Evolutionary conservation across 2,329 filamentous ascomycete species (phyloP), one percentile per base, ranked within the genome.

Genomic region (Amylocarpus encephaloides): DNA sequence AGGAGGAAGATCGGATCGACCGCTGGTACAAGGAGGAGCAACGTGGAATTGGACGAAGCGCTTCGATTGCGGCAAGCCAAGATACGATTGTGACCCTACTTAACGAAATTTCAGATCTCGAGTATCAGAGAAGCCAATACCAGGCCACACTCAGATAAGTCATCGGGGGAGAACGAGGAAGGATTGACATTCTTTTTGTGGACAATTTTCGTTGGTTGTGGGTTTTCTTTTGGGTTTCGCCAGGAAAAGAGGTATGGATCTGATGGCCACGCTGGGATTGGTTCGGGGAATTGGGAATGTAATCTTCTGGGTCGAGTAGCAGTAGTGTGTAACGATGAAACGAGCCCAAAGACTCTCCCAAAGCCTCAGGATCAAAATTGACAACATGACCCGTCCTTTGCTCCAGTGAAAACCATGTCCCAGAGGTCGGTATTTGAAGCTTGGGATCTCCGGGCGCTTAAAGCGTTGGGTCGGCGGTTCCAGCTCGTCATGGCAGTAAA

Each of bases 1-100:
- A 89, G 71, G 88, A 94, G 75, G 67, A 77, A 42, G 79, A 82
- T 50, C 86, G 91, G 63, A 79, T 94, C 64, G 72, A 76, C 58
- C 84, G 90, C 53, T 95, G 90, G 90, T 74, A 77, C 63, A 76
- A 75, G 43, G 88, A 69, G 85, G 85, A 57, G 32, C 47, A 53
- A 19, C 46, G 46, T 10, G 50, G 49, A 30, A 45, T 52, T 41
- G 53, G 52, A 68, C 81, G 85, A 47, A 75, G 74, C 55, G 85
- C 85, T 46, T 83, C 86, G 48, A 86, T 94, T 66, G 80, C 83
- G 66, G 79, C 80, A 57, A 80, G 91, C 52, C 75, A 84, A 58
- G 70, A 72, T 48, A 87, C 91, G 61, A 88, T 92, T 67, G 66
- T 70, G 41, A 78, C 83, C 50, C 77, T 94, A 56, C 64, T 75